These are phyloP conservation scores for Aspergillus sp. DNA, from an alignment of 2,329 filamentous ascomycete species.

Conservation along the genomic window DNA sequence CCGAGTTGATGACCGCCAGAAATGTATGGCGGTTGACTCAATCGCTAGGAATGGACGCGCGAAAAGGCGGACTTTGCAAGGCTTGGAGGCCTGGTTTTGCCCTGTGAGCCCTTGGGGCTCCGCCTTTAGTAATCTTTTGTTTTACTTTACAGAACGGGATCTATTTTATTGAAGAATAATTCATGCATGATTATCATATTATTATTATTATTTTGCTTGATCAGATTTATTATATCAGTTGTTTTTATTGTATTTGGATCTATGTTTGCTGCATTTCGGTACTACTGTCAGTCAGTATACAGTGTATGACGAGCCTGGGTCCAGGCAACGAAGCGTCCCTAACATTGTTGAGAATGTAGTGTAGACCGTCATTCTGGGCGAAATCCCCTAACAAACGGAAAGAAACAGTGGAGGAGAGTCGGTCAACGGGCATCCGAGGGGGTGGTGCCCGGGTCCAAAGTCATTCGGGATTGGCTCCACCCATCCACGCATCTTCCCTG, in stretches of 20 bases:
- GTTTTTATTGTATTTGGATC: too few relatives aligned
- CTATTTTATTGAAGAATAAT: not conserved
- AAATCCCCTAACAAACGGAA: not conserved
- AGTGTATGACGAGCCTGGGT: not conserved
- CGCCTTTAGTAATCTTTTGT: constrained; percentile 1
- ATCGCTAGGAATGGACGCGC: not conserved
- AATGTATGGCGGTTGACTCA: constrained; percentile 9
- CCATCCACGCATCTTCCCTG: not conserved
- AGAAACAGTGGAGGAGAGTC: not conserved
- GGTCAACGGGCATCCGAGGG: not conserved
- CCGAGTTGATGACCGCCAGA: constrained; percentile 7
- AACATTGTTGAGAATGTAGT: not conserved
- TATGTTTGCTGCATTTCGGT: too few relatives aligned
- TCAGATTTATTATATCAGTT: too few relatives aligned
- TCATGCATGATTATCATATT: not conserved
- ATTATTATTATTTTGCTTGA: not conserved
- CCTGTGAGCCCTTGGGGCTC: constrained; percentile 1
- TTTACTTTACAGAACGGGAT: not conserved
- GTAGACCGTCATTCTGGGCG: not conserved
- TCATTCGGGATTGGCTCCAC: not conserved
- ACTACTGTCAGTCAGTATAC: too few relatives aligned
- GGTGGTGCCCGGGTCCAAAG: not conserved
- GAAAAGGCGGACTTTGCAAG: constrained; percentile 9
- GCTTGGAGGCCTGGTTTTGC: constrained; percentile 9
- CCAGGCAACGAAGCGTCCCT: not conserved